These are phyloP conservation scores for Camellia japonica DNA, from an alignment of 148 eudicot species.

Conservation along the genomic window DNA sequence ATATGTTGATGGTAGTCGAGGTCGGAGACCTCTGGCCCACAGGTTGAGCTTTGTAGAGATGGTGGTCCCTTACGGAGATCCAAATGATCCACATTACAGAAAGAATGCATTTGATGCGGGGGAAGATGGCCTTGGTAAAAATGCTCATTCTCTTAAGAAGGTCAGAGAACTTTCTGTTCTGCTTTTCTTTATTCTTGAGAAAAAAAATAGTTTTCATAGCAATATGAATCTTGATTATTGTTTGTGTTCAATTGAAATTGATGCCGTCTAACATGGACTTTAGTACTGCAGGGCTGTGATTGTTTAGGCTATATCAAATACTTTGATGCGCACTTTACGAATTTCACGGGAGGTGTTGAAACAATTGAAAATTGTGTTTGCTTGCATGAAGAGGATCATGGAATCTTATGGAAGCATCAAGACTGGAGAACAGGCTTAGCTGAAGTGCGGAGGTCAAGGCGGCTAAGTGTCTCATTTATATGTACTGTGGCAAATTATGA, in stretches of 20 bases:
- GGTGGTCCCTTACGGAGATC: conserved; percentile 99
- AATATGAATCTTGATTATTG: background rate
- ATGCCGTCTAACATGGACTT: background rate
- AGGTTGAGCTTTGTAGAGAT: conserved; percentile 98
- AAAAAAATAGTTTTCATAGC: background rate
- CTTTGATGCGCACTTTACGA: conserved; percentile 89
- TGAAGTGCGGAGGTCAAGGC: conserved; percentile 87
- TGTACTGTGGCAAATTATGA: conserved; percentile 98
- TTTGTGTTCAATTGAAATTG: background rate
- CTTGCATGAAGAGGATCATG: conserved; percentile 94
- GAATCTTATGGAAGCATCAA: conserved; percentile 97
- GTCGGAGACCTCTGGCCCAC: conserved; percentile 91
- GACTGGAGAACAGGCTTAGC: conserved; percentile 98
- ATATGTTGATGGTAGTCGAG: conserved; percentile 96
- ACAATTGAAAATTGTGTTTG: conserved; percentile 92
- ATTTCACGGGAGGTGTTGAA: conserved; percentile 91
- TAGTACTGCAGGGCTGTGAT: conserved; percentile 70
- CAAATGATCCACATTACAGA: conserved; percentile 97
- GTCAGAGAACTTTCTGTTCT: conserved; percentile 26
- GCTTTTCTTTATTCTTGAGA: background rate
- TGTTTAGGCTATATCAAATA: conserved; percentile 84
- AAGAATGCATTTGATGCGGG: conserved; percentile 99
- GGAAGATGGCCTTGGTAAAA: conserved; percentile 97
- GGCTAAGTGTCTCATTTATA: conserved; percentile 81
- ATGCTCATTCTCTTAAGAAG: conserved; percentile 97